Evolutionary conservation across 2,329 filamentous ascomycete genomes (phyloP).

Genomic region (Rosellinia necatrix): DNA sequence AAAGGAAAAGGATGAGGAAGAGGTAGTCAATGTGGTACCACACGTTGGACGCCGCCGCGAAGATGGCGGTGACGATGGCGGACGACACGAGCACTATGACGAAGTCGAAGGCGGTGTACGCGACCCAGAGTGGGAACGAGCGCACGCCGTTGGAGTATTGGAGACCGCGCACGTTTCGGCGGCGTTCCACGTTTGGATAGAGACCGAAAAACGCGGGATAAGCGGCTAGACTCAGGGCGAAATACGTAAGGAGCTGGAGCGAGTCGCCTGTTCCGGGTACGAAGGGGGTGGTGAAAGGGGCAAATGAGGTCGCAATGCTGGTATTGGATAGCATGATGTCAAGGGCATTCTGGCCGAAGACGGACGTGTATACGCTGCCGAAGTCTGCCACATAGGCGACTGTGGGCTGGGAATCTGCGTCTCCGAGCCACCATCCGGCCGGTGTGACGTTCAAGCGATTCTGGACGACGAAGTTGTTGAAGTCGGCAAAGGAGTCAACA

Average conservation of each 20-base stretch:
- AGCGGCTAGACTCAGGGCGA: slow-evolving; percentile 75
- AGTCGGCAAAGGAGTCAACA: slow-evolving; percentile 69
- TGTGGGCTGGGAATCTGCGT: slow-evolving; percentile 62
- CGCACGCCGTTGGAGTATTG: slow-evolving; percentile 92
- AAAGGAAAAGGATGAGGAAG: slow-evolving; percentile 79
- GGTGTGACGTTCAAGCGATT: slow-evolving; percentile 72
- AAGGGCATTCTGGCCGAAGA: slow-evolving; percentile 69
- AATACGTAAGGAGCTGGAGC: slow-evolving; percentile 80
- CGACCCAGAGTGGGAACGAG: slow-evolving; percentile 80
- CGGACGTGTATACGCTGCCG: slow-evolving; percentile 56
- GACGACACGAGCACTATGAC: slow-evolving; percentile 70
- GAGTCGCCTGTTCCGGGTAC: slow-evolving; percentile 70
- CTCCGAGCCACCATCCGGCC: slow-evolving; percentile 79
- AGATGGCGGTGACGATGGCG: slow-evolving; percentile 70
- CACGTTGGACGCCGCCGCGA: slow-evolving; percentile 64
- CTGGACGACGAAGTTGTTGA: slow-evolving; percentile 66
- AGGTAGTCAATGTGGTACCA: slow-evolving; percentile 84
- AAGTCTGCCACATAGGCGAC: slow-evolving; percentile 73
- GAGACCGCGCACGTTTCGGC: slow-evolving; percentile 77
- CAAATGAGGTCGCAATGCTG: slow-evolving; percentile 72
- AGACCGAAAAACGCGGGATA: slow-evolving; percentile 87
- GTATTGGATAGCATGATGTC: slow-evolving; percentile 69
- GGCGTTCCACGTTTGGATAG: slow-evolving; percentile 84
- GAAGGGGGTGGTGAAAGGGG: slow-evolving; percentile 77
- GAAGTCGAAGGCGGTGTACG: slow-evolving; percentile 83